phyloP scores from a whole-genome alignment of 257 asterid genomes.

The Datura wrightii region DNA sequence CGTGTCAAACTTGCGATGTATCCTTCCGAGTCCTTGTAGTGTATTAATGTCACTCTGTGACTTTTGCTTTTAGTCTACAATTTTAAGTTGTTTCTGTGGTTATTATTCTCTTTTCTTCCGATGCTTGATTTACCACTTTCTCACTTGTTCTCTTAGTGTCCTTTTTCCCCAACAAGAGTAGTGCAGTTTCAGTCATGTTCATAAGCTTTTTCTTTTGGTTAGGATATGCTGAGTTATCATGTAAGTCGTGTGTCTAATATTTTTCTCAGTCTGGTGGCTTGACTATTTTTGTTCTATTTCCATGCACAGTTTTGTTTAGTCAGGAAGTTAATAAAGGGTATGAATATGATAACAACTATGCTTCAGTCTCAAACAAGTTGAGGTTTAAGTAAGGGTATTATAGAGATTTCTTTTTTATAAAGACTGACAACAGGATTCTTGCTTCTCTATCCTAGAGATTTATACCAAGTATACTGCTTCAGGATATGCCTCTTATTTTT shows the following conservation, averaged over 20 bases:
- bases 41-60: not conserved
- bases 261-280: not conserved
- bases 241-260: not conserved
- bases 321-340: not conserved
- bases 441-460: conserved; percentile 3
- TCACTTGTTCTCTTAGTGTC: not conserved
- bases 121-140: not conserved
- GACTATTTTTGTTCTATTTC: not conserved
- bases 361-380: not conserved
- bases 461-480: not conserved
- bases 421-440: not conserved
- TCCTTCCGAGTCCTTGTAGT: conserved; percentile 47
- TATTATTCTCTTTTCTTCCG: not conserved
- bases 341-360: not conserved
- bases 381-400: not conserved
- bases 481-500: conserved; percentile 14
- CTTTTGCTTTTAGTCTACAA: not conserved
- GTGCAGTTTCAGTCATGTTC: conserved; percentile 1
- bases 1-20: conserved; percentile 94
- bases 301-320: not conserved
- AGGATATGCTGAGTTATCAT: conserved; percentile 16
- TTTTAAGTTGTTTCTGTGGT: not conserved
- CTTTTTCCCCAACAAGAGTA: not conserved
- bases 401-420: not conserved
- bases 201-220: not conserved